phyloP scores from a whole-genome alignment of 192 early-diverging fungal species.

The Linnemannia schmuckeri region DNA sequence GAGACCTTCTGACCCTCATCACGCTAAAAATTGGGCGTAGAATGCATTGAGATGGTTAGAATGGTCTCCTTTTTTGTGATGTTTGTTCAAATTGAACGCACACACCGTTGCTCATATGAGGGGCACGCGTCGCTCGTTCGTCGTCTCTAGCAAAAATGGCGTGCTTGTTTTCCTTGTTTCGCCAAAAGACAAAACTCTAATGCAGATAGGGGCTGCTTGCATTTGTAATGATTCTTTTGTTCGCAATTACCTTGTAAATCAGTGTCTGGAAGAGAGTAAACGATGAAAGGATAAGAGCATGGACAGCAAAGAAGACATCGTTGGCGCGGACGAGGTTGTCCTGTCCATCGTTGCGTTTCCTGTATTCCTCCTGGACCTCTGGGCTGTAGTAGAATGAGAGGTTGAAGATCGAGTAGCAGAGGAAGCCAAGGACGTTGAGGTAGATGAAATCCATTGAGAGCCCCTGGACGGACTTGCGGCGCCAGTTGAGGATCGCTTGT shows the following conservation, averaged over 20 bases:
- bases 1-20: slow-evolving; percentile 63
- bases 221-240: neutral
- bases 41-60: neutral
- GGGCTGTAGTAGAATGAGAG: slow-evolving; percentile 75
- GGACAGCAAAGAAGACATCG: slow-evolving; percentile 89
- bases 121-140: neutral
- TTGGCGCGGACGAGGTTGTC: slow-evolving; percentile 80
- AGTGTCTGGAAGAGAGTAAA: slow-evolving; percentile 74
- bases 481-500: slow-evolving; percentile 81
- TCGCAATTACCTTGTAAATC: slow-evolving; percentile 70
- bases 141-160: neutral
- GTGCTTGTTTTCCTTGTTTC: neutral
- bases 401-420: slow-evolving; percentile 86
- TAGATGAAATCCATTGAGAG: slow-evolving; percentile 91
- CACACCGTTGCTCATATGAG: neutral
- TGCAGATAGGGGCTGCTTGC: neutral
- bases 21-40: slow-evolving; percentile 33
- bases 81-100: neutral
- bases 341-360: slow-evolving; percentile 71
- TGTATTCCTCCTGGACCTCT: slow-evolving; percentile 77
- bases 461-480: slow-evolving; percentile 81
- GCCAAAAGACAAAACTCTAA: neutral
- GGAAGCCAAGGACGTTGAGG: slow-evolving; percentile 87
- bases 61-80: neutral
- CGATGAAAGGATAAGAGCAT: slow-evolving; percentile 75